Evolutionary conservation across 1,139 yeast species (phyloP), one percentile per base, ranked within the genome.

Genomic region (Hanseniaspora uvarum): DNA sequence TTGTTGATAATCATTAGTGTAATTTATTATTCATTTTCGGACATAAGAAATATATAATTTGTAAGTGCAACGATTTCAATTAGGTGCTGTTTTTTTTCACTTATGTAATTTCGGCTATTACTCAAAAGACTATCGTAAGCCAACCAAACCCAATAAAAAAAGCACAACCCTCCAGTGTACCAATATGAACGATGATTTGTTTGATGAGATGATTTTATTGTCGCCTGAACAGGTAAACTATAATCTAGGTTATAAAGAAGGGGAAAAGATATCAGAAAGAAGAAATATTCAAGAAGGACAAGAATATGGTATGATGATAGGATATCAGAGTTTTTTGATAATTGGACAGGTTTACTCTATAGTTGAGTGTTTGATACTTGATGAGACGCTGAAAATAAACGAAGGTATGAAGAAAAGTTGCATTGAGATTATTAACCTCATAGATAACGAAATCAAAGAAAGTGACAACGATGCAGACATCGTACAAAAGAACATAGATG

Each of bases 291-390:
- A 72, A 2, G 88, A 83, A 63, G 89, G 89, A 1, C 77, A 78
- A 58, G 83, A 80, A 58, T 80, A 74, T 59, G 89, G 89, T 0
- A 72, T 80, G 47, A 87, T 83, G 60, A 79, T 85, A 0, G 87
- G 85, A 1, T 82, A 76, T 61, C 85, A 81, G 63, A 68, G 85
- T 56, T 80, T 75, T 59, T 60, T 80, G 23, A 66, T 81, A 0
- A 65, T 81, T 2, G 89, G 89, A 0, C 76, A 79, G 50, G 69
- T 82, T 1, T 69, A 70, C 47, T 82, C 83, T 5, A 65, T 83
- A 8, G 59, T 73, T 0, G 43, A 33, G n/a, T 11, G 36, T 33
- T 12, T 48, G 2, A 10, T 21, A 7, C 21, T 5, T 2, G 23
- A 19, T n/a, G 31, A 31, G 14, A 4, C 43, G 0, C 3, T 21